Conservation (phyloP, 2,329 filamentous ascomycete genomes). For the Dissoconium aciculare region DNA sequence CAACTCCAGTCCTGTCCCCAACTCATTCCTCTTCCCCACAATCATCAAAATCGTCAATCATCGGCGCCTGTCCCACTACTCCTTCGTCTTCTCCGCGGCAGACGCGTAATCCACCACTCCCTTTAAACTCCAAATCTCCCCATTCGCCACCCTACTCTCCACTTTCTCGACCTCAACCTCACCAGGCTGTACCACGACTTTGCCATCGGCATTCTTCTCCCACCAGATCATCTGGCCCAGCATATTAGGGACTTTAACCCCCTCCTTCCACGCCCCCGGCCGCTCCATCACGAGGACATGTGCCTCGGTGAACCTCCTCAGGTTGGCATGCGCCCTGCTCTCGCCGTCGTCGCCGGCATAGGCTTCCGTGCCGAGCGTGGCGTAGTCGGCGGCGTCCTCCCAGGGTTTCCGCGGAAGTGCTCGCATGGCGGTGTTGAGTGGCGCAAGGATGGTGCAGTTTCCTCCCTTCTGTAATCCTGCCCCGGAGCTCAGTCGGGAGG, state of each 20-base stretch:
- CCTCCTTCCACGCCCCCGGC: slow-evolving; percentile 68
- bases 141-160: slow-evolving; percentile 66
- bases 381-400: slow-evolving; percentile 63
- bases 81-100: too few relatives aligned
- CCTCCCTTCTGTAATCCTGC: slow-evolving; percentile 21
- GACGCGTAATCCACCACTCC: too few relatives aligned
- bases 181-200: slow-evolving; percentile 60
- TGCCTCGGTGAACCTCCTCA: slow-evolving; percentile 68
- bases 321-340: slow-evolving; percentile 60
- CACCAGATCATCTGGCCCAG: slow-evolving; percentile 64
- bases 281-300: slow-evolving; percentile 61
- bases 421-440: slow-evolving; percentile 68
- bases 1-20: too few relatives aligned
- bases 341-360: slow-evolving; percentile 64
- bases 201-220: slow-evolving; percentile 53
- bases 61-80: too few relatives aligned
- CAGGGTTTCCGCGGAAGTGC: slow-evolving; percentile 71
- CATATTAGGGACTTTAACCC: slow-evolving; percentile 51
- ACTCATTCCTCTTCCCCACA: too few relatives aligned
- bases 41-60: too few relatives aligned
- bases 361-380: slow-evolving; percentile 43
- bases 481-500: slow-evolving; percentile 51
- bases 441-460: slow-evolving; percentile 77
- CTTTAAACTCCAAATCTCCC: slow-evolving; percentile 69
- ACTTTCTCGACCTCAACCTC: slow-evolving; percentile 62